A percentile compares a stretch with the other conserved stretches of the same genome.
Evolutionary conservation across 331 rosid genomes (phyloP).

Genomic region (Malus hybrid): DNA sequence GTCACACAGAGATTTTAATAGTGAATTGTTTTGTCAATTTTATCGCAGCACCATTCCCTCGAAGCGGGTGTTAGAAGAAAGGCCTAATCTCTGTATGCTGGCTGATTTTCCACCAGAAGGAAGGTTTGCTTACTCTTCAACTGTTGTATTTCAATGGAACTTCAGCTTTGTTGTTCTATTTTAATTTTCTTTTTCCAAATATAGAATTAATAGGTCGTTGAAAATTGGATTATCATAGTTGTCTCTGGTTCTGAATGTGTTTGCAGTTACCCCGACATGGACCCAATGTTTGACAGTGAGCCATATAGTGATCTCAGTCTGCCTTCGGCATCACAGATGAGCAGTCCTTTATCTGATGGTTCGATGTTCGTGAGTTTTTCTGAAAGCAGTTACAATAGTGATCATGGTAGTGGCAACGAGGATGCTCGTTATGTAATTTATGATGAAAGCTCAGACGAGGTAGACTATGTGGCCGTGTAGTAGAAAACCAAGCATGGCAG

Average conservation of each 20-base stretch:
- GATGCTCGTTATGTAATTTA: constrained; percentile 61
- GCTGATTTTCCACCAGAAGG: constrained; percentile 94
- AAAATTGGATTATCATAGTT: constrained; percentile 9
- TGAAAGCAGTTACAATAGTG: constrained; percentile 87
- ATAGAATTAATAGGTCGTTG: neutral
- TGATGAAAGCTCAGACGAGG: constrained; percentile 93
- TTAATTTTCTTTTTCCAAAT: neutral
- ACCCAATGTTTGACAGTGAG: constrained; percentile 56
- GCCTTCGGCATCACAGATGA: constrained; percentile 62
- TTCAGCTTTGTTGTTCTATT: neutral
- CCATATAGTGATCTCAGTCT: constrained; percentile 63
- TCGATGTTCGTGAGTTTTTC: constrained; percentile 72
- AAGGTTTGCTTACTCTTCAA: constrained; percentile 51
- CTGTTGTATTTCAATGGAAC: neutral
- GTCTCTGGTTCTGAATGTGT: constrained; percentile 22
- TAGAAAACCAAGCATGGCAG: constrained; percentile 4
- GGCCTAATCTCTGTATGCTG: constrained; percentile 69
- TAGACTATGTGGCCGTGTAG: constrained; percentile 50
- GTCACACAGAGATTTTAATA: neutral
- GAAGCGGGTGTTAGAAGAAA: constrained; percentile 67
- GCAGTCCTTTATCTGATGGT: constrained; percentile 67
- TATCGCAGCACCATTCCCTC: constrained; percentile 61
- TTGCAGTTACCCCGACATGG: constrained; percentile 69
- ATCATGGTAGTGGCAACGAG: constrained; percentile 95
- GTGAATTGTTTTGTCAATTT: constrained; percentile 14